Conservation (phyloP, 164 flowering plant species). For the Buxus sempervirens region DNA sequence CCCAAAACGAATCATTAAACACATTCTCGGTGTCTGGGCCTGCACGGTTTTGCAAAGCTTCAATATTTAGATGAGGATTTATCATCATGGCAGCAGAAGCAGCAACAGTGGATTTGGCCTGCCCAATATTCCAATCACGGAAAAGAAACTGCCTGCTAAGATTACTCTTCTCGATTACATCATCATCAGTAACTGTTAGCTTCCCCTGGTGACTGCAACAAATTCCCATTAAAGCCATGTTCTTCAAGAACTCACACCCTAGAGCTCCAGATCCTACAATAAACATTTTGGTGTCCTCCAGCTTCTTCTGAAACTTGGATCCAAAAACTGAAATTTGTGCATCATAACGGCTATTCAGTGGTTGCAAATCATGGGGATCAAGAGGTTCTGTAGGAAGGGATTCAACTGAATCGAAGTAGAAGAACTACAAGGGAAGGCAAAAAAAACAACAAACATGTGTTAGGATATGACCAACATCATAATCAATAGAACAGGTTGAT, state of each 20-base stretch:
- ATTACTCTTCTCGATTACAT: conserved; percentile 95
- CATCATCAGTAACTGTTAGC: conserved; percentile 82
- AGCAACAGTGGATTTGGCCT: conserved; percentile 90
- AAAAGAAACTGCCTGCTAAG: conserved; percentile 89
- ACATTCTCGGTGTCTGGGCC: conserved; percentile 79
- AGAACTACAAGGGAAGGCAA: conserved; percentile 39
- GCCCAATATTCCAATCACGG: conserved; percentile 95
- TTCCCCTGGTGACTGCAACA: conserved; percentile 60
- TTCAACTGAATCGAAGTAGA: conserved; percentile 81
- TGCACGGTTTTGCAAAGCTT: conserved; percentile 84
- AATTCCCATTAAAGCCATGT: conserved; percentile 82
- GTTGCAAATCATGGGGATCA: conserved; percentile 57
- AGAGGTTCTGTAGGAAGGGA: conserved; percentile 68
- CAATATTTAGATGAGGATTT: conserved; percentile 53
- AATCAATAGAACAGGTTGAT: neutral
- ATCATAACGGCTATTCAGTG: conserved; percentile 69
- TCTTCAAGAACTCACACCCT: conserved; percentile 88
- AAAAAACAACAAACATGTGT: neutral
- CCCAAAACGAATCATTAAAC: conserved; percentile 80
- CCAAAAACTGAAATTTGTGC: conserved; percentile 93
- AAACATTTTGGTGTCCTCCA: conserved; percentile 69
- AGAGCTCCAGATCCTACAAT: conserved; percentile 90
- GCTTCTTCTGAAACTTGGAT: conserved; percentile 69
- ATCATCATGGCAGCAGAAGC: conserved; percentile 66
- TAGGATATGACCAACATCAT: neutral